These are phyloP conservation scores for Quercus rubra DNA, from an alignment of 306 rosid species.

Conservation along the genomic window DNA sequence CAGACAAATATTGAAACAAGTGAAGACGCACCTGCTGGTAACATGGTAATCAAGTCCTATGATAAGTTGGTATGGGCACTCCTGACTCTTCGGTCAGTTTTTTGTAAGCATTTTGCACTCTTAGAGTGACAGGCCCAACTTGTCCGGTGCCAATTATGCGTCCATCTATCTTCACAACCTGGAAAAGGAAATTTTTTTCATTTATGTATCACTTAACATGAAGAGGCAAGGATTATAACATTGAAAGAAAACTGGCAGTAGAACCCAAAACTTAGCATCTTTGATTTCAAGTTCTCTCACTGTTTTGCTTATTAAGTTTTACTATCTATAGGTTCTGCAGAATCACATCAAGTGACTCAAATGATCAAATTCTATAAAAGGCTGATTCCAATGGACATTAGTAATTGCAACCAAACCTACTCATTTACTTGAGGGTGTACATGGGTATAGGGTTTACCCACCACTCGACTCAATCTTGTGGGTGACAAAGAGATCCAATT, in stretches of 20 bases:
- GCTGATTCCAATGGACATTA: neutral
- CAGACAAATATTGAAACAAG: slow-evolving; percentile 15
- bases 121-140: slow-evolving; percentile 68
- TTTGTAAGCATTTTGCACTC: slow-evolving; percentile 67
- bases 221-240: neutral
- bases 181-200: slow-evolving; percentile 5
- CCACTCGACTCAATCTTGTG: no score
- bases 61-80: slow-evolving; percentile 47
- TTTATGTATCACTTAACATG: neutral
- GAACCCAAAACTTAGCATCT: neutral
- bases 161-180: slow-evolving; percentile 92
- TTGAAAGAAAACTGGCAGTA: neutral
- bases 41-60: slow-evolving; percentile 5
- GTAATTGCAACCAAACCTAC: neutral
- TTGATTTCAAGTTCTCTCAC: neutral
- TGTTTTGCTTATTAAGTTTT: neutral
- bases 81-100: slow-evolving; percentile 65
- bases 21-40: slow-evolving; percentile 12
- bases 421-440: neutral
- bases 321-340: neutral
- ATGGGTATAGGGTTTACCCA: no score
- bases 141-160: slow-evolving; percentile 73
- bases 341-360: neutral
- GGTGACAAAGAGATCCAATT: no score
- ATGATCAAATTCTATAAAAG: neutral